phyloP scores from a whole-genome alignment of 768 basidiomycete genomes.

The Suillus plorans region DNA sequence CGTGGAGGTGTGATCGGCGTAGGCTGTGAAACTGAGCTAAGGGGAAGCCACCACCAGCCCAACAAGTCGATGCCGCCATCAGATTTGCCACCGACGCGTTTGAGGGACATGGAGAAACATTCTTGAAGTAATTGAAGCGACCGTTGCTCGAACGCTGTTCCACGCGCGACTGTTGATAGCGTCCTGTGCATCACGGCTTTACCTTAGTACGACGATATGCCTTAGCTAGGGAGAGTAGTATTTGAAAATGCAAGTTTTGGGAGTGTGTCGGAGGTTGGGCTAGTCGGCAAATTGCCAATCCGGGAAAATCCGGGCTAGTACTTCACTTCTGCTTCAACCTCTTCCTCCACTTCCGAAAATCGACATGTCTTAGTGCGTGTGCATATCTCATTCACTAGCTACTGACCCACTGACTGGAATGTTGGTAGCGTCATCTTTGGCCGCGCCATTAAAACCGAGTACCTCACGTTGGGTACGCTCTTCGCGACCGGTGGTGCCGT shows the following conservation, averaged over 20 bases:
- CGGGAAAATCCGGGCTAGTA: slow-evolving; percentile 25
- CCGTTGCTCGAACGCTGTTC: slow-evolving; percentile 72
- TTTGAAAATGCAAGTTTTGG: neutral
- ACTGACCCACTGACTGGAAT: neutral
- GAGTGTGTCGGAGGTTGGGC: neutral
- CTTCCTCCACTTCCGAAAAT: slow-evolving; percentile 12
- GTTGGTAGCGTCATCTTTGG: slow-evolving; percentile 66
- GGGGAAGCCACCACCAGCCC: slow-evolving; percentile 93
- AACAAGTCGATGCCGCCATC: slow-evolving; percentile 88
- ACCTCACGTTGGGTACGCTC: slow-evolving; percentile 72
- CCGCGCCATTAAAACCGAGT: slow-evolving; percentile 79
- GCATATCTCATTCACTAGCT: slow-evolving; percentile 6
- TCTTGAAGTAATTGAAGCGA: slow-evolving; percentile 59
- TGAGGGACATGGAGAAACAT: slow-evolving; percentile 76
- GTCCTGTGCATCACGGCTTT: neutral
- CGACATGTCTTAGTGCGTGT: slow-evolving; percentile 47
- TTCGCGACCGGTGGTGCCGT: slow-evolving; percentile 54
- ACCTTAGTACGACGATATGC: neutral
- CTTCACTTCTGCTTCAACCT: slow-evolving; percentile 15
- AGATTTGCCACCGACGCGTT: slow-evolving; percentile 78
- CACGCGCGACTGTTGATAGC: slow-evolving; percentile 61
- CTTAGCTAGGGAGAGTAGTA: neutral
- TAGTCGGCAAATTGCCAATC: neutral
- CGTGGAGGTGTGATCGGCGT: slow-evolving; percentile 26
- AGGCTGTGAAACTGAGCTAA: slow-evolving; percentile 5